Evolutionary conservation across 805 yeast species (phyloP).

Genomic region (Helenozyma rhizophorensis): DNA sequence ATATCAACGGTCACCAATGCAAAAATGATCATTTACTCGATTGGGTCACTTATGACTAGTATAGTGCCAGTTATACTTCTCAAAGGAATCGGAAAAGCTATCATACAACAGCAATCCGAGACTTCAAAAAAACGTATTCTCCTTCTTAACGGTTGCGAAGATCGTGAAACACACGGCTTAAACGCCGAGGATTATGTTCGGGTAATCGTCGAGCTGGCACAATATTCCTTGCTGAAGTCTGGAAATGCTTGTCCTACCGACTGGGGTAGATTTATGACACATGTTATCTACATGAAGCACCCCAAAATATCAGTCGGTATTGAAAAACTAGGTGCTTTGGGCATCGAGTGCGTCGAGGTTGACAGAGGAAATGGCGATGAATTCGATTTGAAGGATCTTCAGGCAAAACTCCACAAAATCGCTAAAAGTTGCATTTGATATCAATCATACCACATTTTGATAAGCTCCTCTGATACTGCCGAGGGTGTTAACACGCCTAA

Average conservation of each 20-base stretch:
- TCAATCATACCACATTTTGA: conserved; percentile 95
- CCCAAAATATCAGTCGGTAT: conserved; percentile 50
- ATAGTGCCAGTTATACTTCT: conserved; percentile 73
- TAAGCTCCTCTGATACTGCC: conserved; percentile 97
- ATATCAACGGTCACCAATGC: conserved; percentile 45
- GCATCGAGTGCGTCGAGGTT: conserved; percentile 46
- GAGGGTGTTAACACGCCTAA: conserved; percentile 95
- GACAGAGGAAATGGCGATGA: conserved; percentile 18
- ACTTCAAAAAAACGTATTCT: conserved; percentile 46
- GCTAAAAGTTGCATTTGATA: not conserved
- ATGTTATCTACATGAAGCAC: conserved; percentile 51
- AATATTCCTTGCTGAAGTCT: conserved; percentile 42
- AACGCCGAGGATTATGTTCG: conserved; percentile 55
- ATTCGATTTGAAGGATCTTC: conserved; percentile 43
- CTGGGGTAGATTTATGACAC: conserved; percentile 55
- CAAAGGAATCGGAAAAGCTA: conserved; percentile 67
- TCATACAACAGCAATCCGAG: conserved; percentile 22
- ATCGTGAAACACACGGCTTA: conserved; percentile 76
- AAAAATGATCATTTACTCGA: conserved; percentile 64
- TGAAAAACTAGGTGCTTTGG: conserved; percentile 33
- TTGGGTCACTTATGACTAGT: conserved; percentile 88
- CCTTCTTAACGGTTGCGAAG: conserved; percentile 67
- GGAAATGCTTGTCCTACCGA: conserved; percentile 11
- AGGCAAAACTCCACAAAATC: not conserved
- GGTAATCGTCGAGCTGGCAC: conserved; percentile 51